phyloP scores from a whole-genome alignment of 106 monocot genomes.

The Dendrobium nobile region DNA sequence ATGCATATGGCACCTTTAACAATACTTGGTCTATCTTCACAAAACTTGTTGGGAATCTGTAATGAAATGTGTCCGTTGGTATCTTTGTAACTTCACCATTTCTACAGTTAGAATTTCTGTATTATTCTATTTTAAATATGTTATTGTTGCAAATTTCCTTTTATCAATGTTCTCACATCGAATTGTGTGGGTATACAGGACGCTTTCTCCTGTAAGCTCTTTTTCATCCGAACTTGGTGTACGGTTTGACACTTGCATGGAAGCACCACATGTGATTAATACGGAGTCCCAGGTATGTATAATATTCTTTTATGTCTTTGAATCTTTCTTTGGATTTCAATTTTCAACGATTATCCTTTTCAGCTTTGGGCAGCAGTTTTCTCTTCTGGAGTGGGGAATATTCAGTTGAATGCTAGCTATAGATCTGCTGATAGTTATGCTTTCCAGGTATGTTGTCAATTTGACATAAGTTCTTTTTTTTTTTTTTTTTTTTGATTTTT shows the following conservation, averaged over 20 bases:
- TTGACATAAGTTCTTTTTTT: background rate
- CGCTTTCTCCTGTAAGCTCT: slow-evolving; percentile 88
- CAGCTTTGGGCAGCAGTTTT: slow-evolving; percentile 86
- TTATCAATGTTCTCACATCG: background rate
- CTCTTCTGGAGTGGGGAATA: slow-evolving; percentile 66
- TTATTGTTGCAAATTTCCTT: background rate
- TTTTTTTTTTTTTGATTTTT: too few relatives aligned
- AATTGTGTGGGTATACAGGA: slow-evolving; percentile 29
- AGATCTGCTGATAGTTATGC: slow-evolving; percentile 73
- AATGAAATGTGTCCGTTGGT: background rate
- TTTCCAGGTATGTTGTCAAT: slow-evolving; percentile 70
- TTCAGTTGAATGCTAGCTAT: slow-evolving; percentile 88
- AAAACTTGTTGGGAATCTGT: background rate
- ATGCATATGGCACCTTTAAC: background rate
- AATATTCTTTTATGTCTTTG: background rate
- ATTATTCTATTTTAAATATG: background rate
- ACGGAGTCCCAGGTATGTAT: slow-evolving; percentile 70
- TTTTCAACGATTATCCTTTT: slow-evolving; percentile 15
- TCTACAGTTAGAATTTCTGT: background rate
- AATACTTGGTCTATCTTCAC: background rate
- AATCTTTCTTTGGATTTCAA: background rate
- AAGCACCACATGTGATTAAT: slow-evolving; percentile 98
- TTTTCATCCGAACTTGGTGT: slow-evolving; percentile 98
- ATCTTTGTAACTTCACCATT: background rate
- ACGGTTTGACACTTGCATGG: slow-evolving; percentile 84